Conservation (phyloP, 495 filamentous ascomycete genomes). For the Collariella sp. region DNA sequence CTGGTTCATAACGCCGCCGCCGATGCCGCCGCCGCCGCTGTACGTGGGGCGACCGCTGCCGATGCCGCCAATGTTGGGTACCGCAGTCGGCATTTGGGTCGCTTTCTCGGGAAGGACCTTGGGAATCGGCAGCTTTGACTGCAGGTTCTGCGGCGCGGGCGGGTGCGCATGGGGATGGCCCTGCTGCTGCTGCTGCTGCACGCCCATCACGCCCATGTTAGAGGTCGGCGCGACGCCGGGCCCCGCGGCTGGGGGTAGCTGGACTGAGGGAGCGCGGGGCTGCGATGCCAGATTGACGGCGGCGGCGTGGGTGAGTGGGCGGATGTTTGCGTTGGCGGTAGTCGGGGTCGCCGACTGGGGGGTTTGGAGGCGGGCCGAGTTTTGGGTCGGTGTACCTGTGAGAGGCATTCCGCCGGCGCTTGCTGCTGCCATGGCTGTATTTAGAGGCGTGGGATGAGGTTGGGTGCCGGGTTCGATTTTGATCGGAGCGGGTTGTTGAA, state of each 20-base stretch:
- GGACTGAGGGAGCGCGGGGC: slow-evolving; percentile 30
- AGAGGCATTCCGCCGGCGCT: slow-evolving; percentile 31
- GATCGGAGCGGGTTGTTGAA: slow-evolving; percentile 24
- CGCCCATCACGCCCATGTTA: slow-evolving; percentile 26
- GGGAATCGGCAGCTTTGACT: slow-evolving; percentile 63
- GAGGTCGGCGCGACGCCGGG: slow-evolving; percentile 18
- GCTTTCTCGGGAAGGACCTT: slow-evolving; percentile 59
- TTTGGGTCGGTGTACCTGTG: slow-evolving; percentile 38
- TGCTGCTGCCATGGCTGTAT: slow-evolving; percentile 39
- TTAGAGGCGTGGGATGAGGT: slow-evolving; percentile 33
- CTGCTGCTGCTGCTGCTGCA: slow-evolving; percentile 28
- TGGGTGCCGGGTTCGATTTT: slow-evolving; percentile 37
- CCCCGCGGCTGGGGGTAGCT: slow-evolving; percentile 8
- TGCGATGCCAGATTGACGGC: slow-evolving; percentile 39
- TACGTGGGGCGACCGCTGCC: slow-evolving; percentile 63
- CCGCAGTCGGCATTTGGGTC: slow-evolving; percentile 58
- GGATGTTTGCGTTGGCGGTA: slow-evolving; percentile 32
- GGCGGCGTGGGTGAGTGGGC: slow-evolving; percentile 39
- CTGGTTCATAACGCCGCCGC: slow-evolving; percentile 72
- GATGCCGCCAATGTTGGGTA: slow-evolving; percentile 49
- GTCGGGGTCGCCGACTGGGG: slow-evolving; percentile 40
- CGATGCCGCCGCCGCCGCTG: slow-evolving; percentile 60
- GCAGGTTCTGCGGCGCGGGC: slow-evolving; percentile 30
- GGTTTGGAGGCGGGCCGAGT: slow-evolving; percentile 38
- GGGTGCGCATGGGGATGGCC: slow-evolving; percentile 52